A percentile compares a stretch with the other conserved stretches of the same genome.
Conservation (phyloP, 768 basidiomycete species). For the Amanita molliuscula region DNA sequence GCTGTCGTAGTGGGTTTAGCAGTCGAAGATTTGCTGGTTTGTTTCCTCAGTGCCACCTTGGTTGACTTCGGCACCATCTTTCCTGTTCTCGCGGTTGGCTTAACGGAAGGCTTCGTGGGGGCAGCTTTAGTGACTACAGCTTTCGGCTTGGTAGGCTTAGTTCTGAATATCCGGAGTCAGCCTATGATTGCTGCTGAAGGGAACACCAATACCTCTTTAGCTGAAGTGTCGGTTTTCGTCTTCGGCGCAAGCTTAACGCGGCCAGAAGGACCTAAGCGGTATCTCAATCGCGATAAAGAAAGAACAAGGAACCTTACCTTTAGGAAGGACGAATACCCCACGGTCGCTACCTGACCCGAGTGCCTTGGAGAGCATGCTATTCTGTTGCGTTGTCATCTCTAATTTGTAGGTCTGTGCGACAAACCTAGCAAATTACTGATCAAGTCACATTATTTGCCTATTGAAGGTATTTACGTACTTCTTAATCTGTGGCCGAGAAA, state of each 20-base stretch:
- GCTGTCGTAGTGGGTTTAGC: constrained; percentile 12
- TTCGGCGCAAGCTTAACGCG: constrained; percentile 64
- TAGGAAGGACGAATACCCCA: constrained; percentile 77
- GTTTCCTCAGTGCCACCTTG: constrained; percentile 14
- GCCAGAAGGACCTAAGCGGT: constrained; percentile 44
- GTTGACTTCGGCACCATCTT: constrained; percentile 13
- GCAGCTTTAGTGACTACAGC: constrained; percentile 18
- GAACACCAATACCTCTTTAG: constrained; percentile 28
- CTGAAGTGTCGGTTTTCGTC: constrained; percentile 24
- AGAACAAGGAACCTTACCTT: constrained; percentile 40
- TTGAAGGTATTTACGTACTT: constrained; percentile 40
- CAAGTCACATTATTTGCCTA: constrained; percentile 7
- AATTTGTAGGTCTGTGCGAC: constrained; percentile 80
- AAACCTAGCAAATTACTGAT: constrained; percentile 37
- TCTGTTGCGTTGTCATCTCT: constrained; percentile 70
- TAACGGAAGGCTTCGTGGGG: constrained; percentile 12
- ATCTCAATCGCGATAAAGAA: neutral
- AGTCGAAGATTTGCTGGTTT: constrained; percentile 19
- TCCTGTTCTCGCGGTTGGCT: constrained; percentile 18
- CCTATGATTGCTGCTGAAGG: constrained; percentile 7
- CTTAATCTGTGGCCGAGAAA: constrained; percentile 89
- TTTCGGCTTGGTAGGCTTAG: constrained; percentile 29
- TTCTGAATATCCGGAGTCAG: constrained; percentile 15
- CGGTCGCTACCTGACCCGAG: constrained; percentile 77
- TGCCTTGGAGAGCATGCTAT: constrained; percentile 69